Conservation (phyloP, 306 rosid genomes). For the Astragalus membranaceus region DNA sequence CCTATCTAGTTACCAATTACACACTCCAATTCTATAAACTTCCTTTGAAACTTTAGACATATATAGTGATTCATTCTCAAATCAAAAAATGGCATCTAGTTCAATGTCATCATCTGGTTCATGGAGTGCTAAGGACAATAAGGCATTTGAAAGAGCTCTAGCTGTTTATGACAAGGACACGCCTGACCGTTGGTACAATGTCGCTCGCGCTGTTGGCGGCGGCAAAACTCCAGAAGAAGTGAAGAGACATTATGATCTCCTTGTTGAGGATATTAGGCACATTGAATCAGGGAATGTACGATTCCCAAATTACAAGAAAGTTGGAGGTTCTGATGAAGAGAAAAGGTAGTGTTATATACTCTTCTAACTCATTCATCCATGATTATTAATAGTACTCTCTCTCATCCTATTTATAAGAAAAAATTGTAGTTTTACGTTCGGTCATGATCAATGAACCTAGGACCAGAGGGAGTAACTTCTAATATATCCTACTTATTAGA, state of each 20-base stretch:
- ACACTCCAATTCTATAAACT: not conserved
- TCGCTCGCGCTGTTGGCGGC: conserved; percentile 78
- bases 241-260: conserved; percentile 66
- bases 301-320: conserved; percentile 58
- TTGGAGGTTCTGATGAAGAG: conserved; percentile 30
- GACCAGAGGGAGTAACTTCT: no score
- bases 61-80: not conserved
- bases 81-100: conserved; percentile 50
- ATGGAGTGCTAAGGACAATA: conserved; percentile 82
- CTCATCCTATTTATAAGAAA: no score
- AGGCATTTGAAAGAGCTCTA: conserved; percentile 82
- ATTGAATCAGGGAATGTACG: conserved; percentile 72
- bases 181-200: conserved; percentile 83
- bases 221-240: conserved; percentile 78
- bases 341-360: conserved; percentile 38
- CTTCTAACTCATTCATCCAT: not conserved
- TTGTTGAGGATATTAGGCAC: conserved; percentile 60
- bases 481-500: no score
- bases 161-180: conserved; percentile 87
- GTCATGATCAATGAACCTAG: no score
- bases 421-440: no score
- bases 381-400: no score
- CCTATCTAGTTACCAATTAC: not conserved
- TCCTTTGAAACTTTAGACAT: not conserved
- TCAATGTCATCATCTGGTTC: conserved; percentile 64